These are phyloP conservation scores for Catharanthus roseus DNA, from an alignment of 257 asterid genomes.

Conservation along the genomic window DNA sequence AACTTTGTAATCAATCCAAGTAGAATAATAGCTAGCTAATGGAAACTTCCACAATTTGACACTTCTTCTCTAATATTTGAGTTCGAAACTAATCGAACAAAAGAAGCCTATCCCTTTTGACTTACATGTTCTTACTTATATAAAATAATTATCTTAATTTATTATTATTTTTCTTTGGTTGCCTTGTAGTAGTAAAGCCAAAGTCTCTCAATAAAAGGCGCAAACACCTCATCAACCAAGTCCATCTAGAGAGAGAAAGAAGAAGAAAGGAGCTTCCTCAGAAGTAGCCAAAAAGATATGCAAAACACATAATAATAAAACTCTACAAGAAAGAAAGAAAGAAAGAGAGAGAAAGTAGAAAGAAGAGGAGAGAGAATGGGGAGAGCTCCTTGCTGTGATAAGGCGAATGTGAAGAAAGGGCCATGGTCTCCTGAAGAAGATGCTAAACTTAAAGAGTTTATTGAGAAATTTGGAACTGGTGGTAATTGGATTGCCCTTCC, in stretches of 20 bases:
- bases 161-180: too few relatives aligned
- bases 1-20: too few relatives aligned
- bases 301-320: not conserved
- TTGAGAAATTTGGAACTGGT: conserved; percentile 67
- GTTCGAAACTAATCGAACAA: conserved; percentile 19
- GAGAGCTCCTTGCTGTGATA: conserved; percentile 95
- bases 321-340: conserved; percentile 15
- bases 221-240: conserved; percentile 17
- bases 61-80: conserved; percentile 2
- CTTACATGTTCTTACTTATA: conserved; percentile 21
- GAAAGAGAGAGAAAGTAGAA: conserved; percentile 14
- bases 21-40: conserved; percentile 5
- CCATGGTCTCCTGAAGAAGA: conserved; percentile 99
- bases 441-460: conserved; percentile 73
- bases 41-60: conserved; percentile 22
- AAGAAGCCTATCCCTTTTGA: conserved; percentile 33
- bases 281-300: conserved; percentile 15
- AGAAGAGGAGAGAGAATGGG: conserved; percentile 46
- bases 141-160: conserved; percentile 7
- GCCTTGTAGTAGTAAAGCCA: not conserved
- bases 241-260: conserved; percentile 21
- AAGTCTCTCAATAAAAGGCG: conserved; percentile 27
- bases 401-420: conserved; percentile 86
- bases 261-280: conserved; percentile 17
- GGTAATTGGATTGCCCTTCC: conserved; percentile 91